These are phyloP conservation scores for Paecilomyces variotii DNA, from an alignment of 2,329 filamentous ascomycete genomes.

Conservation along the genomic window DNA sequence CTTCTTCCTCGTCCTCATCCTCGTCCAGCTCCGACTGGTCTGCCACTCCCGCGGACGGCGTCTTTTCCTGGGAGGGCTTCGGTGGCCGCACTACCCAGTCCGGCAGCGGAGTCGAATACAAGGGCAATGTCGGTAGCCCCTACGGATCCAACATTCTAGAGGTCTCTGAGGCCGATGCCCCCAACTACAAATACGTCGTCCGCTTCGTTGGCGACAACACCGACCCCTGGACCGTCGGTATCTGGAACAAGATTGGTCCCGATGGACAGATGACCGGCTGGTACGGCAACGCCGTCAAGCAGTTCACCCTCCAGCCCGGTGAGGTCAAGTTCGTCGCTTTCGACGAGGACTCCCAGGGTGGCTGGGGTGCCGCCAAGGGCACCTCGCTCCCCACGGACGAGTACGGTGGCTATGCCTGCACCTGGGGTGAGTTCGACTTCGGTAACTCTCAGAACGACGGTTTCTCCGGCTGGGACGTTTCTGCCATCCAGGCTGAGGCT, in stretches of 20 bases:
- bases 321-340: constrained; percentile 30
- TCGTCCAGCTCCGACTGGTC: constrained; percentile 15
- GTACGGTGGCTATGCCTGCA: constrained; percentile 26
- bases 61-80: constrained; percentile 19
- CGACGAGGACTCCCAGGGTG: constrained; percentile 29
- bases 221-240: constrained; percentile 27
- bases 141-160: constrained; percentile 35
- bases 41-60: not conserved
- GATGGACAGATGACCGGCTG: constrained; percentile 24
- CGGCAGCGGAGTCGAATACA: constrained; percentile 17
- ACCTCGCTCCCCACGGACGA: constrained; percentile 17
- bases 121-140: constrained; percentile 29
- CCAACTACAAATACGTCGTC: constrained; percentile 29
- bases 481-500: constrained; percentile 27
- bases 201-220: constrained; percentile 22
- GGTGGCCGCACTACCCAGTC: constrained; percentile 16
- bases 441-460: constrained; percentile 20
- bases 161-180: constrained; percentile 23
- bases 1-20: constrained; percentile 3
- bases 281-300: constrained; percentile 26
- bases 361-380: constrained; percentile 24
- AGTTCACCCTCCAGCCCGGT: constrained; percentile 20
- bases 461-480: constrained; percentile 34
- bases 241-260: constrained; percentile 35
- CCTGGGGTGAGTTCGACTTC: constrained; percentile 36